These are phyloP conservation scores for Candida pini DNA, from an alignment of 805 yeast species.

Conservation along the genomic window DNA sequence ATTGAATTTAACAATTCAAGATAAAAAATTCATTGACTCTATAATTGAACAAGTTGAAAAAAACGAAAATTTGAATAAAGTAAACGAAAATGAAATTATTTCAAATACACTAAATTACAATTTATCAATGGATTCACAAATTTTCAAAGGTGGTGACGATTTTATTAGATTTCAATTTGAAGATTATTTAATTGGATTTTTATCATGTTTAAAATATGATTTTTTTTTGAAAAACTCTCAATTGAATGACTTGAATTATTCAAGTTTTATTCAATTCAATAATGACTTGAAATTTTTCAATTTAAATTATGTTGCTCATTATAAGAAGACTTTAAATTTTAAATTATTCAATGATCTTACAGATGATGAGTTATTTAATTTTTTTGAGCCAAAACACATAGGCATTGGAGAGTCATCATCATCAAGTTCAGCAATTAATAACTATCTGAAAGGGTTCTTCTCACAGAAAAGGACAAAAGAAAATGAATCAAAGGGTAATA, in stretches of 20 bases:
- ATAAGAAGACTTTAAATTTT: conserved; percentile 53
- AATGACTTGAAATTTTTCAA: conserved; percentile 23
- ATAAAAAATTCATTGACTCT: conserved; percentile 68
- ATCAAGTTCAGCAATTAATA: no score
- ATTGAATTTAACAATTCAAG: conserved; percentile 49
- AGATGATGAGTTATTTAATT: conserved; percentile 60
- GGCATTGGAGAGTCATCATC: no score
- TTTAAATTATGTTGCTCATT: conserved; percentile 38
- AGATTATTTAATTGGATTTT: conserved; percentile 74
- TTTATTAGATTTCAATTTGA: conserved; percentile 84
- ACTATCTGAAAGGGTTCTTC: no score
- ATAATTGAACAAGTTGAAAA: conserved; percentile 45
- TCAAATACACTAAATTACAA: conserved; percentile 23
- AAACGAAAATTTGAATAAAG: conserved; percentile 18
- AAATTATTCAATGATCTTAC: conserved; percentile 49
- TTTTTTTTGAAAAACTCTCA: conserved; percentile 42
- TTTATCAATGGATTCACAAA: conserved; percentile 35
- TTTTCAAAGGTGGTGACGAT: conserved; percentile 74
- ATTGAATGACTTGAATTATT: conserved; percentile 12
- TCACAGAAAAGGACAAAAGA: no score
- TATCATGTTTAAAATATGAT: conserved; percentile 67
- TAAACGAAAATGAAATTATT: conserved; percentile 20
- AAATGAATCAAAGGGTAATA: no score
- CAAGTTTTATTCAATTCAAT: conserved; percentile 15
- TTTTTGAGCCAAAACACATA: conserved; percentile 30